Base-by-base conservation (phyloP, 345 rosid species). In the Trapa bicornis region DNA sequence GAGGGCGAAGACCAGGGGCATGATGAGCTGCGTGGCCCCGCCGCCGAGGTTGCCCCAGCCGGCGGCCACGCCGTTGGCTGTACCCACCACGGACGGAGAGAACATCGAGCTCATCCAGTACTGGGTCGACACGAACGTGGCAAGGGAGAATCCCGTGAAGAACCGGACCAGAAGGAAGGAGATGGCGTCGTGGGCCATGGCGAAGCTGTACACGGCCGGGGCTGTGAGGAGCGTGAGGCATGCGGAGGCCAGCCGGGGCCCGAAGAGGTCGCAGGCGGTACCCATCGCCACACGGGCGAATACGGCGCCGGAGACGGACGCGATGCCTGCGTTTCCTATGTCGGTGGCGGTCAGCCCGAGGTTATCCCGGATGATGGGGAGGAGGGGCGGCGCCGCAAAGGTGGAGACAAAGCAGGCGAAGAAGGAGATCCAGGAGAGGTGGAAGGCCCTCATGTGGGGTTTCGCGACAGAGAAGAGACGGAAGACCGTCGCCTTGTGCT, bases 371-470 rank as follows among this genome's bases (percentile, higher is more conserved):
- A 75, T 75, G 47, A 75, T 5, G 1, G 78, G 78, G 37, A 75
- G 2, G 7, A 75, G 66, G 5, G 78, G 78, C 37, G 78, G 72
- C 15, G 78, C 78, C 5, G 75, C 78, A n/a, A 75, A 75, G n/a
- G 74, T 67, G 62, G 78, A 75, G 68, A 75, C 78, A 61, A 75
- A 75, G 78, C 78, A 75, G 5, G 75, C 32, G 64, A 71, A 75
- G 72, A 75, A 71, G 65, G 74, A 70, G 43, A 65, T 35, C 77
- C 78, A 75, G 13, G 75, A 75, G 32, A 75, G 72, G 68, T 75
- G 78, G 74, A 75, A 75, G 8, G 78, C 47, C 60, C 75, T 45
- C 78, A 75, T 75, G 72, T 75, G 78, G 45, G 78, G 78, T 2
- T 65, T 65, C 1, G 78, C 61, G 2, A 71, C 9, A 6, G 75